phyloP scores from a whole-genome alignment of 2,329 filamentous ascomycete genomes.

The Hypoxylon sp. region DNA sequence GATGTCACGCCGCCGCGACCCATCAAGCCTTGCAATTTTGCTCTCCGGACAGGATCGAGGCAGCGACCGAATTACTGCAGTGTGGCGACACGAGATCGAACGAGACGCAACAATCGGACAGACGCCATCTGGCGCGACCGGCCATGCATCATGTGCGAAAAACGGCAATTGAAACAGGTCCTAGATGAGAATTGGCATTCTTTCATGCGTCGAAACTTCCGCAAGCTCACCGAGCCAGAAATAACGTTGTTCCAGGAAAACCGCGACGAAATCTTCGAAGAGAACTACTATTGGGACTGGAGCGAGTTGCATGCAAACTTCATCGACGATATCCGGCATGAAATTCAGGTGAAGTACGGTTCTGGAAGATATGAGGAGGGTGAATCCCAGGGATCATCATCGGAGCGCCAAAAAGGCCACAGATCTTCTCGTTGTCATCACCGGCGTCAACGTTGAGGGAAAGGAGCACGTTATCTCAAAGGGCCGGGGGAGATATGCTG shows the following conservation, averaged over 20 bases:
- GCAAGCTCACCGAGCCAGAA: not conserved
- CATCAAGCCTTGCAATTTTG: conserved; percentile 10
- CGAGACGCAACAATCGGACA: not conserved
- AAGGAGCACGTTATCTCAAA: not conserved
- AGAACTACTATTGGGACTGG: conserved; percentile 17
- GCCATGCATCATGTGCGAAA: conserved; percentile 15
- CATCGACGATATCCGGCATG: not conserved
- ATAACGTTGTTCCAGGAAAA: not conserved
- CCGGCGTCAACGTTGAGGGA: not conserved
- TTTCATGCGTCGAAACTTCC: not conserved
- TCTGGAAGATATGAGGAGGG: not conserved
- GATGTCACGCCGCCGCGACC: conserved; percentile 23
- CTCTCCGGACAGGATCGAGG: not conserved
- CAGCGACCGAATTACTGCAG: not conserved
- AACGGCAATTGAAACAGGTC: not conserved
- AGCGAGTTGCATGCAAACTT: not conserved
- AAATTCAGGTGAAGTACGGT: not conserved
- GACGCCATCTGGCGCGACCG: conserved; percentile 11
- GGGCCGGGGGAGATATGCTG: not conserved
- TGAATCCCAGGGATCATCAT: not conserved
- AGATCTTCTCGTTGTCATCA: not conserved
- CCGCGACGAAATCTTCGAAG: conserved; percentile 7
- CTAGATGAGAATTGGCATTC: conserved; percentile 19
- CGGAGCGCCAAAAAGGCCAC: not conserved
- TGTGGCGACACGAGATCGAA: not conserved